Evolutionary conservation across 306 rosid species (phyloP).

Genomic region (Sechiopsis laciniata): DNA sequence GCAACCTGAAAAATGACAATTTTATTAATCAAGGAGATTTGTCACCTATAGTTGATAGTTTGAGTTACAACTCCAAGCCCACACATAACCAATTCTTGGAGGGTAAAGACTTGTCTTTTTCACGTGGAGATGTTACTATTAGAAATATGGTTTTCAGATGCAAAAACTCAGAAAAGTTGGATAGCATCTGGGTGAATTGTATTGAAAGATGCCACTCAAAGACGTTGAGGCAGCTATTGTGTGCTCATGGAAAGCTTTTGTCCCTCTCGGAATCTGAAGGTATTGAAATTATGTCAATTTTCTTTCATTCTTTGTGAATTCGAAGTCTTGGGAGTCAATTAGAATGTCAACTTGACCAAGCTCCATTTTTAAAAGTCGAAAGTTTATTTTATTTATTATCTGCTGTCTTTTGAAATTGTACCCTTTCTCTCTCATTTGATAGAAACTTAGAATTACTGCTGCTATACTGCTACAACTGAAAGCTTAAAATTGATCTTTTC

Average conservation of each 20-base stretch:
- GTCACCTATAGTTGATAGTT: slow-evolving; percentile 38
- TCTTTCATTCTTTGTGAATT: not conserved
- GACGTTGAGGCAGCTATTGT: slow-evolving; percentile 80
- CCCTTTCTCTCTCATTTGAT: not conserved
- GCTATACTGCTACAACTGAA: not conserved
- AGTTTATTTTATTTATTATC: not conserved
- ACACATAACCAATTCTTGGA: slow-evolving; percentile 41
- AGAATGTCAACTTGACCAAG: not conserved
- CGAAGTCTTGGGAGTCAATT: not conserved
- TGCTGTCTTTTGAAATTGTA: not conserved
- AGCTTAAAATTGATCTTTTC: not conserved
- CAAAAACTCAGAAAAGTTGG: slow-evolving; percentile 56
- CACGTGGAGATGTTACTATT: slow-evolving; percentile 43
- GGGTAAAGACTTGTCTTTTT: slow-evolving; percentile 48
- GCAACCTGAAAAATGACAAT: slow-evolving; percentile 37
- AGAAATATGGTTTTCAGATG: slow-evolving; percentile 55
- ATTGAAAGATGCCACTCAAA: slow-evolving; percentile 86
- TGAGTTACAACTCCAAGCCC: slow-evolving; percentile 43
- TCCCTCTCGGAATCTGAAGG: slow-evolving; percentile 91
- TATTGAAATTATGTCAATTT: slow-evolving; percentile 17
- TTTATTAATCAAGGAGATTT: slow-evolving; percentile 39
- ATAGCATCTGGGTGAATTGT: slow-evolving; percentile 66
- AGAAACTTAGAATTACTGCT: not conserved
- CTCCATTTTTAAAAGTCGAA: not conserved
- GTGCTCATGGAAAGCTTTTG: slow-evolving; percentile 77